A percentile compares a stretch with the other conserved stretches of the same genome.
These are phyloP conservation scores for Aspergillus luchuensis DNA, from an alignment of 2,329 filamentous ascomycete genomes.

Conservation along the genomic window DNA sequence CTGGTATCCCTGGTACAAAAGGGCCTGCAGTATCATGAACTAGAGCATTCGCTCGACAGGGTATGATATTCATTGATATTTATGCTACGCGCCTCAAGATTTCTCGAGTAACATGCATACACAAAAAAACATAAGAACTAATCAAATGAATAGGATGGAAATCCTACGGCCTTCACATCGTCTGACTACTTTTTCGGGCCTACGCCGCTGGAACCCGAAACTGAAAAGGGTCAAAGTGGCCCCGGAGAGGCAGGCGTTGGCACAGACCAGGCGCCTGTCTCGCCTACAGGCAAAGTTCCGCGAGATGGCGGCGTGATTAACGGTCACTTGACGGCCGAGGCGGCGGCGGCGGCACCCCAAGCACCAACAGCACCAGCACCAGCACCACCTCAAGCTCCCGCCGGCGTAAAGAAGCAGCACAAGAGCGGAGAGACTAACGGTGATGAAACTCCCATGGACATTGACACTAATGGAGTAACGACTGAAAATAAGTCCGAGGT, in stretches of 20 bases:
- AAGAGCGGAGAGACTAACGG: slow-evolving; percentile 38
- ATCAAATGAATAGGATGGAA: slow-evolving; percentile 40
- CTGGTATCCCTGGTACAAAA: slow-evolving; percentile 65
- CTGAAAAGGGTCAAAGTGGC: slow-evolving; percentile 32
- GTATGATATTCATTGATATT: slow-evolving; percentile 34
- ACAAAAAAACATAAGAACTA: slow-evolving; percentile 15
- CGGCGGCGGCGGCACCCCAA: not conserved
- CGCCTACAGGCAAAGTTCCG: slow-evolving; percentile 36
- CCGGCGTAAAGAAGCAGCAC: slow-evolving; percentile 37
- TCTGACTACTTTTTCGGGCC: slow-evolving; percentile 52
- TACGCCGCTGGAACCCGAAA: slow-evolving; percentile 37
- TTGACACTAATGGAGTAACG: slow-evolving; percentile 41
- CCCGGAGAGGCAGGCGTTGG: slow-evolving; percentile 27
- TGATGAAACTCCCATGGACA: slow-evolving; percentile 42
- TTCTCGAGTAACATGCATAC: not conserved
- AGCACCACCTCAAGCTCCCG: slow-evolving; percentile 25
- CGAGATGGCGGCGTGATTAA: slow-evolving; percentile 40
- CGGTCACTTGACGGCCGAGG: slow-evolving; percentile 30
- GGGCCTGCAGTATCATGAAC: slow-evolving; percentile 58
- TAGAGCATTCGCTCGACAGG: slow-evolving; percentile 53
- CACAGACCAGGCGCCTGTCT: slow-evolving; percentile 34
- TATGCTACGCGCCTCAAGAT: not conserved
- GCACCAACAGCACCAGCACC: slow-evolving; percentile 16
- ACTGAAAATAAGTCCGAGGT: slow-evolving; percentile 31
- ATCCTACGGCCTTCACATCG: slow-evolving; percentile 37